Percentiles rank a stretch among this genome's conserved stretches.
Evolutionary conservation across 352 stramenopile species (phyloP).

Genomic region (Pythium apleroticum): DNA sequence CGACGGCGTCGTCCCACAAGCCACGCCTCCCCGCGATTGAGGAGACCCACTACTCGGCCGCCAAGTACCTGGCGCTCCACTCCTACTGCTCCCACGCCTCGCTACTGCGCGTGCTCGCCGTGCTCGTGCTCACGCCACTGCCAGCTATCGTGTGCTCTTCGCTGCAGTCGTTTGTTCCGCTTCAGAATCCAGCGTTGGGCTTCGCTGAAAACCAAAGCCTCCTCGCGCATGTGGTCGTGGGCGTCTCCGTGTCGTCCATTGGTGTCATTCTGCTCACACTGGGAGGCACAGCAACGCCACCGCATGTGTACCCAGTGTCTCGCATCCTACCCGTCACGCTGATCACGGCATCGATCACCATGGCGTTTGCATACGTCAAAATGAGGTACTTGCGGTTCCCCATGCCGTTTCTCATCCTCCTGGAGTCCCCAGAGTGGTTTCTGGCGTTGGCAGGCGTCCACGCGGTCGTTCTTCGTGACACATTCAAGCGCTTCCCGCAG

Average conservation of each 20-base stretch:
- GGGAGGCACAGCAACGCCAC: conserved; percentile 1
- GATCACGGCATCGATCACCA: background rate
- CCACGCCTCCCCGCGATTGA: conserved; percentile 1
- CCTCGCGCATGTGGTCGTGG: background rate
- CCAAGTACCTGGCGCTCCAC: conserved; percentile 21
- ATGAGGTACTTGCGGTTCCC: conserved; percentile 13
- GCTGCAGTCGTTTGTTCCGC: conserved; percentile 10
- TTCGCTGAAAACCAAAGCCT: background rate
- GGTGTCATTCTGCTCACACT: conserved; percentile 17
- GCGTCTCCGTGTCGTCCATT: conserved; percentile 6
- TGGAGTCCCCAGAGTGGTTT: background rate
- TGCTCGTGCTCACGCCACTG: conserved; percentile 14
- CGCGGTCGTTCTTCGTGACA: background rate
- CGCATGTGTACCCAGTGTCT: conserved; percentile 4
- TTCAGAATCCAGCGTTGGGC: background rate
- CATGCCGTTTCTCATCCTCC: conserved; percentile 14
- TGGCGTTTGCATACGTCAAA: background rate
- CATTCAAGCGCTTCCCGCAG: background rate
- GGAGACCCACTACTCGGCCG: conserved; percentile 16
- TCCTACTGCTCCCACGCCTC: background rate
- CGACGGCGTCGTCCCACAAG: background rate
- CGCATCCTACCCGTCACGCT: background rate
- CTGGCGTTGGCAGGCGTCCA: conserved; percentile 2
- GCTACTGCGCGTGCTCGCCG: conserved; percentile 8
- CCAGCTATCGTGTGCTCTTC: conserved; percentile 5